Evolutionary conservation across 2,329 filamentous ascomycete species (phyloP).

Genomic region (Geosmithia morbida): DNA sequence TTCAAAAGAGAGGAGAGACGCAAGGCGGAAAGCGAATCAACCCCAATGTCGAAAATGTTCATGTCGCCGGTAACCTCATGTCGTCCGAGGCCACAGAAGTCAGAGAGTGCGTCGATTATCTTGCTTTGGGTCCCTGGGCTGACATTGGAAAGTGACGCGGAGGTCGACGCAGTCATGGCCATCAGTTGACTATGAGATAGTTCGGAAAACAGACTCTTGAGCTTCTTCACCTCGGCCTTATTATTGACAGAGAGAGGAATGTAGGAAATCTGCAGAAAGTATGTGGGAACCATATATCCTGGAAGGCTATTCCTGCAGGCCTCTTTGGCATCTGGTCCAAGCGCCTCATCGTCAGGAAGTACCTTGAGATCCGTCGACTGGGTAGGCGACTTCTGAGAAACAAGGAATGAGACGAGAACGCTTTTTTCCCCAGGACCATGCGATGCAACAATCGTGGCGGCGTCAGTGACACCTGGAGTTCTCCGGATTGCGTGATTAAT

Average conservation of each 20-base stretch:
- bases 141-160: slow-evolving; percentile 10
- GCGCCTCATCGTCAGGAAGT: slow-evolving; percentile 14
- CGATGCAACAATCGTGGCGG: slow-evolving; percentile 60
- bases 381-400: slow-evolving; percentile 2
- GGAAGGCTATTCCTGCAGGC: slow-evolving; percentile 60
- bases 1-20: slow-evolving; percentile 52
- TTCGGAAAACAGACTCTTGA: slow-evolving; percentile 51
- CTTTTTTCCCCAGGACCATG: slow-evolving; percentile 64
- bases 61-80: slow-evolving; percentile 34
- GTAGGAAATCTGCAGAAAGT: slow-evolving; percentile 55
- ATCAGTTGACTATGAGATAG: slow-evolving; percentile 49
- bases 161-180: slow-evolving; percentile 16
- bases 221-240: slow-evolving; percentile 63
- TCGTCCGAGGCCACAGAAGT: slow-evolving; percentile 29
- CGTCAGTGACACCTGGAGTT: slow-evolving; percentile 45
- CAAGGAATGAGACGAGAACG: slow-evolving; percentile 65
- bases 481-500: slow-evolving; percentile 73
- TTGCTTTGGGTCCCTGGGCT: slow-evolving; percentile 18
- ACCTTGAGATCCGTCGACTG: slow-evolving; percentile 7
- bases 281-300: slow-evolving; percentile 82
- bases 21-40: slow-evolving; percentile 79
- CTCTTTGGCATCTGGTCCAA: slow-evolving; percentile 34
- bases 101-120: slow-evolving; percentile 38
- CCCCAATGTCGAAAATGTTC: slow-evolving; percentile 71
- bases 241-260: slow-evolving; percentile 82